Evolutionary conservation across 2,329 filamentous ascomycete genomes (phyloP).

Genomic region (Amauroascus verrucosus): DNA sequence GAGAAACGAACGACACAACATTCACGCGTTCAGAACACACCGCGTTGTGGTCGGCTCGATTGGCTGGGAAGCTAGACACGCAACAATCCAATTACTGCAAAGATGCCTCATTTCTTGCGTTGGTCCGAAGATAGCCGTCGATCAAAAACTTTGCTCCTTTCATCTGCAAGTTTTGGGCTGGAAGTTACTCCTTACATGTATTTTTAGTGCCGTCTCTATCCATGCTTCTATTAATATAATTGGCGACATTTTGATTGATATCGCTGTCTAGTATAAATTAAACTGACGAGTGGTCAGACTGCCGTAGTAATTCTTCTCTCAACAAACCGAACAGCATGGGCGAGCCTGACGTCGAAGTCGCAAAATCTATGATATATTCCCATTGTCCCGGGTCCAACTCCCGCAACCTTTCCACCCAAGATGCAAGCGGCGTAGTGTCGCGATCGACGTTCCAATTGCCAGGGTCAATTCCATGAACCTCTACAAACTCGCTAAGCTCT

Average conservation of each 20-base stretch:
- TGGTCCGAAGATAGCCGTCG: background rate
- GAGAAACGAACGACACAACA: background rate
- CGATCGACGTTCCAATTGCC: slow-evolving; percentile 34
- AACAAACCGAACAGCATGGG: slow-evolving; percentile 23
- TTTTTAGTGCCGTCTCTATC: background rate
- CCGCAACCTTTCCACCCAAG: slow-evolving; percentile 29
- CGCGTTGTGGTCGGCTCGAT: background rate
- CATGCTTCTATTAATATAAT: background rate
- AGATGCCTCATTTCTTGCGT: background rate
- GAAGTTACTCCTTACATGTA: background rate
- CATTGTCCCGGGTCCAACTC: slow-evolving; percentile 21
- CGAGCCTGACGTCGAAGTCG: background rate
- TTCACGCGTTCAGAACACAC: background rate
- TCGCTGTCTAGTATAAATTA: background rate
- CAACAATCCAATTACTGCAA: background rate
- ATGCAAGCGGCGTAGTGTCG: slow-evolving; percentile 27
- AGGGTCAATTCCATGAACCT: slow-evolving; percentile 32
- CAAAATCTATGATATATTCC: slow-evolving; percentile 11
- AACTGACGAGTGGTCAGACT: background rate
- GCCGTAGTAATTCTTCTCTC: slow-evolving; percentile 28
- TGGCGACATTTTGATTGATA: background rate
- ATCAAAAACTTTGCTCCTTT: background rate
- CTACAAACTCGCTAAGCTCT: slow-evolving; percentile 28
- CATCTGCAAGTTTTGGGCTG: background rate
- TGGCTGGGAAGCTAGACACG: background rate